Base-by-base conservation (phyloP, 2,329 filamentous ascomycete genomes). In the Microthyrium microscopicum region DNA sequence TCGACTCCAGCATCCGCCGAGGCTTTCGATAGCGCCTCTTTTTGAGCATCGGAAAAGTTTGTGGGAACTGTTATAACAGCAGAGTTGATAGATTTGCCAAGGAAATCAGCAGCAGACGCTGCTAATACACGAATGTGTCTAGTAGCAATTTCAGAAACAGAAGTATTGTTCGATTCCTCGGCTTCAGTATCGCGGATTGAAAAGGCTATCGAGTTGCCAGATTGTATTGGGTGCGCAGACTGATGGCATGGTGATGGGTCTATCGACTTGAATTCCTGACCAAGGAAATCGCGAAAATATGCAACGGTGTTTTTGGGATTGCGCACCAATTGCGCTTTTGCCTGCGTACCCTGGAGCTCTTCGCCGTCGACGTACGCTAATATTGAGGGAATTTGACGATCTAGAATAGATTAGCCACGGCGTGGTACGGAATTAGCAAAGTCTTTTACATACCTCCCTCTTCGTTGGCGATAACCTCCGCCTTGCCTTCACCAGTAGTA, bases 381-480 rank as follows among this genome's bases (percentile, higher is more conserved):
- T 46, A 91, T 74, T 27, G 84, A 82, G 44, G 89, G 89, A 44
- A 98, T 98, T 58, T 95, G 87, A 57, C 89, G 85, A 61, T 98
- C 89, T 87, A 34, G 18, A 44, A 21, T 9, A 6, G 15, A 4
- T 33, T 38, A 38, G 29, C 34, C 20, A 33, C 35, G 5, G 6
- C 18, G 5, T 13, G 25, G 38, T 45, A 40, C 43, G 32, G 36
- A 44, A 39, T 39, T 39, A 37, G 26, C 37, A 26, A 37, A 31
- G 17, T 20, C n/a, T n/a, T n/a, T n/a, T n/a, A 60, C 73, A 51
- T 55, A 84, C 82, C 82, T 67, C 89, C 89, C 53, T 95, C 89
- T 64, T 95, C 89, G 62, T 98, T 95, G 52, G 89, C 89, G 61
- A 98, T 95, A 42, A 98, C 87, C 56, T 94, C 83, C 43, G 84